Conservation (phyloP, 176 grass and related monocot genomes). For the Metroxylon sagu region DNA sequence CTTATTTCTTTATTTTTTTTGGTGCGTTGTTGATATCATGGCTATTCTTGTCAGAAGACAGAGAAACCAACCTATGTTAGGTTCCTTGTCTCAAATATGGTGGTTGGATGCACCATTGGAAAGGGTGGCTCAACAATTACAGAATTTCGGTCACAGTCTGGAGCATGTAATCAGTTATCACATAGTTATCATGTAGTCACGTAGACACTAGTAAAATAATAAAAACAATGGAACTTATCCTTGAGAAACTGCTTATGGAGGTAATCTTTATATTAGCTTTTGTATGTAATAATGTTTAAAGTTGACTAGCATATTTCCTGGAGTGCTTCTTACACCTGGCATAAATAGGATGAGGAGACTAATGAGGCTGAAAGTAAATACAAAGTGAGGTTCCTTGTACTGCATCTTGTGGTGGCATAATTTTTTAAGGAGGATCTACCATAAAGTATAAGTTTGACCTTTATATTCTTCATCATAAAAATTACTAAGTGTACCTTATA, state of each 20-base stretch:
- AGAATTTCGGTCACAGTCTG: slow-evolving; percentile 83
- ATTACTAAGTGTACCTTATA: too few relatives aligned
- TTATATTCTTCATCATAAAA: not conserved
- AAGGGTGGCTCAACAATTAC: slow-evolving; percentile 95
- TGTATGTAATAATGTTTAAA: not conserved
- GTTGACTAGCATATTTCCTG: too few relatives aligned
- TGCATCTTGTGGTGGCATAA: slow-evolving; percentile 93
- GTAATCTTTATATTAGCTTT: slow-evolving; percentile 19
- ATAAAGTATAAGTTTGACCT: slow-evolving; percentile 58
- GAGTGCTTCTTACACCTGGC: not conserved
- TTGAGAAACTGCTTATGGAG: slow-evolving; percentile 79
- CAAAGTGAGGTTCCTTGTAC: slow-evolving; percentile 86
- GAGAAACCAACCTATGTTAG: slow-evolving; percentile 81
- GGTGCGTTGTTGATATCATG: too few relatives aligned
- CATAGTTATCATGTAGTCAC: slow-evolving; percentile 31
- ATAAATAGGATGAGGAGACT: slow-evolving; percentile 68
- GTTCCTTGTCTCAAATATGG: slow-evolving; percentile 79
- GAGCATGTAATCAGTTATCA: slow-evolving; percentile 87
- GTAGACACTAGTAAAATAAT: slow-evolving; percentile 53
- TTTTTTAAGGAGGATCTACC: slow-evolving; percentile 89
- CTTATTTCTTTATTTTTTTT: too few relatives aligned
- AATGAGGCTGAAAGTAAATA: slow-evolving; percentile 70
- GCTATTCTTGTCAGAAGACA: slow-evolving; percentile 37
- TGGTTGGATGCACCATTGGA: slow-evolving; percentile 90
- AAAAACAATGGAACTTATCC: slow-evolving; percentile 91